These are phyloP conservation scores for Calonectria montana DNA, from an alignment of 2,329 filamentous ascomycete genomes.

Conservation along the genomic window DNA sequence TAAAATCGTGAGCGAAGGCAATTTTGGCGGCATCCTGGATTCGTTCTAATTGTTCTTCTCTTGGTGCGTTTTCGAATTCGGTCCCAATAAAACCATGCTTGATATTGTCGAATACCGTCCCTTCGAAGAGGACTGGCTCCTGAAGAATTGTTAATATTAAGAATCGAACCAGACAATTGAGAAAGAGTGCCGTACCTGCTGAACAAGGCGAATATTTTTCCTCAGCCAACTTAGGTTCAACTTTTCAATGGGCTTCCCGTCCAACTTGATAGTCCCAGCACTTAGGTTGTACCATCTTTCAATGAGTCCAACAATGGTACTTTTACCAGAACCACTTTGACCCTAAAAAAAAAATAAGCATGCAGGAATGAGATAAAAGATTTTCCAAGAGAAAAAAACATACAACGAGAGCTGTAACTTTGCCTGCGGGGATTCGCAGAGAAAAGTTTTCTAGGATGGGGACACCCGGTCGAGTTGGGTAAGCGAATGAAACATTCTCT, in stretches of 20 bases:
- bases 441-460: constrained; percentile 56
- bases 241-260: constrained; percentile 47
- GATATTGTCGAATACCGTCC: constrained; percentile 66
- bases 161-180: neutral
- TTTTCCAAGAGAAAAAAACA: constrained; percentile 45
- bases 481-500: constrained; percentile 56
- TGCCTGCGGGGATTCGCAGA: constrained; percentile 56
- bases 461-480: constrained; percentile 56
- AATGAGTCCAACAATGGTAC: constrained; percentile 53
- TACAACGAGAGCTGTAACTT: constrained; percentile 56
- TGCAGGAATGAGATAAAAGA: neutral
- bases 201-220: constrained; percentile 52
- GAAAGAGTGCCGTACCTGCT: constrained; percentile 37
- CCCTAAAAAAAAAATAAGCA: constrained; percentile 37
- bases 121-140: constrained; percentile 58
- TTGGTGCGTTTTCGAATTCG: constrained; percentile 49
- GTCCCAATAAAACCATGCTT: constrained; percentile 60
- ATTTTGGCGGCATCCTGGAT: constrained; percentile 60
- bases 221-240: constrained; percentile 54
- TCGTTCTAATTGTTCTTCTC: constrained; percentile 55
- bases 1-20: constrained; percentile 64
- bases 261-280: constrained; percentile 49
- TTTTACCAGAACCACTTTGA: constrained; percentile 53
- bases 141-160: constrained; percentile 29
- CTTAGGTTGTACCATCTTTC: constrained; percentile 54